Percentiles rank a stretch among this genome's conserved stretches.
Conservation (phyloP, 371 early-diverging fungal genomes). For the Actinomucor elegans region DNA sequence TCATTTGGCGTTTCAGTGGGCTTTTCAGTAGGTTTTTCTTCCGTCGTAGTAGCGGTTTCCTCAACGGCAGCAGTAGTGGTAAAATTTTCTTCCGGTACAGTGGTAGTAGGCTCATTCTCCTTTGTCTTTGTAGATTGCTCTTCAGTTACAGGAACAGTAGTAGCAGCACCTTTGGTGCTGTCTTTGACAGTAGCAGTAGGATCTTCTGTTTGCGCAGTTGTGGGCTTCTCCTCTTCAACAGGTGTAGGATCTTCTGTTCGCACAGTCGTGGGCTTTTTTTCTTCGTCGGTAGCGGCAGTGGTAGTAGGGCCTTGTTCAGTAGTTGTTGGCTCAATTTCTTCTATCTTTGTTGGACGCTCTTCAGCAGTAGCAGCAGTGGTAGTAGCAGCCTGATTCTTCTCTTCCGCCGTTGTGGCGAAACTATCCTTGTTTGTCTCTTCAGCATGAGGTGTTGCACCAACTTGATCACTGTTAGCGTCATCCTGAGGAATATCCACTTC, state of each 20-base stretch:
- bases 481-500: too few species aligned
- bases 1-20: neutral
- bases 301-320: neutral
- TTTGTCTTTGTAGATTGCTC: too few species aligned
- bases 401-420: neutral
- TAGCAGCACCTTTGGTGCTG: too few species aligned
- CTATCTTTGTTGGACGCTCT: neutral
- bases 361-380: neutral
- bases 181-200: neutral
- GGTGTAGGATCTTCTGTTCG: too few species aligned
- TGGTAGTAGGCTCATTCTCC: too few species aligned
- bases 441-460: conserved; percentile 1
- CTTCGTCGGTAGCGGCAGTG: too few species aligned
- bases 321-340: neutral
- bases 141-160: neutral
- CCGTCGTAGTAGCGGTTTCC: neutral
- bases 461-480: too few species aligned
- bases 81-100: too few species aligned
- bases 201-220: neutral
- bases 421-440: conserved; percentile 1
- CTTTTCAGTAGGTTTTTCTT: neutral
- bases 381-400: neutral
- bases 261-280: too few species aligned
- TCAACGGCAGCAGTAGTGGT: neutral
- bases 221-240: too few species aligned